Conservation (phyloP, 2,329 filamentous ascomycete species). For the Emergomyces orientalis region DNA sequence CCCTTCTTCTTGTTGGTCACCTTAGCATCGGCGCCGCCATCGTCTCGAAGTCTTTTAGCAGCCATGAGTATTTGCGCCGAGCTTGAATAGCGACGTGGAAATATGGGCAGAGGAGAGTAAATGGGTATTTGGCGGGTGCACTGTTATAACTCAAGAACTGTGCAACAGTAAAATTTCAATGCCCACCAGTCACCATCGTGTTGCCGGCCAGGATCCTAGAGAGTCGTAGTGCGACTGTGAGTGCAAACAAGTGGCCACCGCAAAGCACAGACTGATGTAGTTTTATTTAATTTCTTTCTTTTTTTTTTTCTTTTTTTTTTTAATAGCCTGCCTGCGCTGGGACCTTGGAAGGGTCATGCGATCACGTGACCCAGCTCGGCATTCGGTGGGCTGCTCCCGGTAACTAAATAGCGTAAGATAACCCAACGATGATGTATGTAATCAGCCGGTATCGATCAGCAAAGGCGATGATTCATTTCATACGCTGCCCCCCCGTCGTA, state of each 20-base stretch:
- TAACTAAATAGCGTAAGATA: neutral
- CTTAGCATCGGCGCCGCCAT: constrained; percentile 7
- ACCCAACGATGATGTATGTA: constrained; percentile 4
- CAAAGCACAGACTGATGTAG: neutral
- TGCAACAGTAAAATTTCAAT: neutral
- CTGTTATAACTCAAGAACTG: neutral
- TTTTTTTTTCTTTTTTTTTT: too few species aligned
- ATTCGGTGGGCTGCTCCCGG: neutral
- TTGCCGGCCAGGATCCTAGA: neutral
- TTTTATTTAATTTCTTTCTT: too few species aligned
- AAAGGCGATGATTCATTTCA: neutral
- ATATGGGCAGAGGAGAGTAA: neutral
- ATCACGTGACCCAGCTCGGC: neutral
- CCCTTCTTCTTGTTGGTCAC: constrained; percentile 52
- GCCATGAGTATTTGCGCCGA: constrained; percentile 10
- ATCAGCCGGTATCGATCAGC: neutral
- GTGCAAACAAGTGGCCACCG: neutral
- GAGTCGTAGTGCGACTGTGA: neutral
- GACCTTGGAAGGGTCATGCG: too few species aligned
- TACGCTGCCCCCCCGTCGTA: neutral
- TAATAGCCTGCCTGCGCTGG: too few species aligned
- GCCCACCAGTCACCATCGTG: neutral
- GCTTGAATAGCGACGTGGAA: neutral
- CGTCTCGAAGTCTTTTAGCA: constrained; percentile 16
- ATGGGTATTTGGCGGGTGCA: neutral